Base-by-base conservation (phyloP, 2,329 filamentous ascomycete species). In the Colletotrichum simmondsii region DNA sequence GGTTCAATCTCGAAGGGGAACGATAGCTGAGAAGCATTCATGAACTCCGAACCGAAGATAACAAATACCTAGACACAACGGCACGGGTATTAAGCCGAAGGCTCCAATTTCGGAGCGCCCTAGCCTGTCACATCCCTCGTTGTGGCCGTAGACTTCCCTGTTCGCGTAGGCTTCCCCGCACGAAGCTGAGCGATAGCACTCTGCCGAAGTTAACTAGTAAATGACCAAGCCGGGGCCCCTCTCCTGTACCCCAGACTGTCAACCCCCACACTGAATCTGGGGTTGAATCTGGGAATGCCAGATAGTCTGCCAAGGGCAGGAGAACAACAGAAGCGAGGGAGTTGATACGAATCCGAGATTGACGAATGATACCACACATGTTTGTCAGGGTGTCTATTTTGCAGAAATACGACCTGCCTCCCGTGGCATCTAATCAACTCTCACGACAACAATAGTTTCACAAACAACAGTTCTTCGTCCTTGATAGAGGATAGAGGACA, bases 391-490 rank as follows among this genome's bases (percentile, higher is more conserved):
- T 32, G n/a, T 6, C 10, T 30, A n/a, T 28, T 57, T 65, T 4
- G 46, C 67, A 53, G 61, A 70, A 60, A 70, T 70, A 70, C 30
- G n/a, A 30, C 30, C 42, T 35, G 42, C 32, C 57, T 70, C 61
- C 62, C 67, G 24, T 53, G 61, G 5, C 26, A 53, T 42, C 16
- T 2, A 16, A 16, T 14, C n/a, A 30, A 12, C 1, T 16, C 22
- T 24, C 0, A 49, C 4, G 10, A 7, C n/a, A 22, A 22, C 12
- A 30, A 19, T 5, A 8, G 37, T 8, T 19, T 12, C 10, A 37
- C 42, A 22, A 49, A 35, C 22, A 54, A 26, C 49, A 32, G 10
- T 10, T n/a, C 26, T 35, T 5, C 10, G 19, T 57, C 66, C 52
- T 49, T 11, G 14, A 19, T 5, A 37, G 12, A 37, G 35, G 35